Percentiles rank a stretch among this genome's conserved stretches.
phyloP scores from a whole-genome alignment of 768 basidiomycete species.

The Boletus fagicola region DNA sequence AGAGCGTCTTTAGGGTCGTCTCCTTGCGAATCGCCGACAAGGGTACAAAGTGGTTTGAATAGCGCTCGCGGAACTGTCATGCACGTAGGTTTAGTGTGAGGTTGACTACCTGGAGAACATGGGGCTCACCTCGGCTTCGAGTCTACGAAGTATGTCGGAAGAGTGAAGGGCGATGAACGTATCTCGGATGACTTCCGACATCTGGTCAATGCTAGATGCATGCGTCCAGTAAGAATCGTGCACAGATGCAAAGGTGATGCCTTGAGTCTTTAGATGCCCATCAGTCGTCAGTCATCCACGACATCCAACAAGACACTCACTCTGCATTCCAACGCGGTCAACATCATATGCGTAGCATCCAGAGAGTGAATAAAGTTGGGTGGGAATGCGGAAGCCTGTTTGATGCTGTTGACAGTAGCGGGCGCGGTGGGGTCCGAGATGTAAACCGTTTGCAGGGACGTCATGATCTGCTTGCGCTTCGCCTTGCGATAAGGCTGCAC shows the following conservation, averaged over 20 bases:
- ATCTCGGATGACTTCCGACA: constrained; percentile 87
- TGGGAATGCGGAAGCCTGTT: constrained; percentile 96
- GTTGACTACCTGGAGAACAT: background rate
- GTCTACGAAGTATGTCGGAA: constrained; percentile 73
- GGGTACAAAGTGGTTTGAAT: constrained; percentile 69
- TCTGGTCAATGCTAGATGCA: constrained; percentile 77
- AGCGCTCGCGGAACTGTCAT: constrained; percentile 69
- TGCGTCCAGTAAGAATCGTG: constrained; percentile 99
- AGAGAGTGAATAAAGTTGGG: constrained; percentile 98
- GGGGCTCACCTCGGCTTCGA: constrained; percentile 66
- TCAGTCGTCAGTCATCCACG: constrained; percentile 4
- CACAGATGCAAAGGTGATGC: constrained; percentile 88
- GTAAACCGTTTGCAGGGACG: constrained; percentile 80
- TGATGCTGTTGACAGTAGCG: constrained; percentile 75
- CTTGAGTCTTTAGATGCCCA: constrained; percentile 49
- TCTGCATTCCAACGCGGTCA: constrained; percentile 87
- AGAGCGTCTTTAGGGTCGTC: constrained; percentile 40
- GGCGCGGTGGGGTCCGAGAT: constrained; percentile 83
- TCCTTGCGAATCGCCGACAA: constrained; percentile 44
- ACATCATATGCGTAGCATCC: constrained; percentile 98
- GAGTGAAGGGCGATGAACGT: constrained; percentile 93
- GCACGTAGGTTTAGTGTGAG: background rate
- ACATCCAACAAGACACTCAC: constrained; percentile 41
- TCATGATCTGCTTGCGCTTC: constrained; percentile 79
- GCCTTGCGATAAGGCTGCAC: constrained; percentile 93